Percentiles rank a stretch among this genome's conserved stretches.
Evolutionary conservation across 345 rosid species (phyloP).

Genomic region (Punica granatum): DNA sequence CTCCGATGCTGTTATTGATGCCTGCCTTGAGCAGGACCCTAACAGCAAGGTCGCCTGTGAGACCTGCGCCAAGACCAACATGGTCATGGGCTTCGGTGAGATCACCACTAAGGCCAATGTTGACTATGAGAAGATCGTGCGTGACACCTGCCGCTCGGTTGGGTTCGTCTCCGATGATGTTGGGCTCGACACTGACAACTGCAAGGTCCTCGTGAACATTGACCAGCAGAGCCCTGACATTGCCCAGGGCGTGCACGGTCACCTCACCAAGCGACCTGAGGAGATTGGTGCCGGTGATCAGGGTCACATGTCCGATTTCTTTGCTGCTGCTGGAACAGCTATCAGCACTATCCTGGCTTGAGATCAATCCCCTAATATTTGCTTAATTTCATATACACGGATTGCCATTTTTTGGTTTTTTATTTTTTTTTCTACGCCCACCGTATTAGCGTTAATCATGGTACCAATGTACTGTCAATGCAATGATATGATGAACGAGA

Average conservation of each 20-base stretch:
- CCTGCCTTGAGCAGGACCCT: slow-evolving; percentile 73
- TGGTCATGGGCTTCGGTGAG: slow-evolving; percentile 81
- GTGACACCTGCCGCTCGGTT: slow-evolving; percentile 56
- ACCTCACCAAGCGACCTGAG: slow-evolving; percentile 67
- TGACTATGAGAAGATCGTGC: slow-evolving; percentile 72
- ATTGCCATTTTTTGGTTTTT: background rate
- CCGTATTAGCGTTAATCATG: background rate
- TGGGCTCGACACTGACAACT: slow-evolving; percentile 65
- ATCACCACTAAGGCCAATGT: slow-evolving; percentile 70
- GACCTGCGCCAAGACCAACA: slow-evolving; percentile 77
- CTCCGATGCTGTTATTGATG: slow-evolving; percentile 73
- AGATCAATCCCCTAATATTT: background rate
- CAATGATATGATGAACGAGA: background rate
- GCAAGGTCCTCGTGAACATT: slow-evolving; percentile 71
- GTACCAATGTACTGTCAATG: too few species aligned
- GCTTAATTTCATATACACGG: background rate
- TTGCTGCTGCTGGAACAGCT: too few species aligned
- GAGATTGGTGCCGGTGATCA: slow-evolving; percentile 81
- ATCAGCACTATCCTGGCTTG: background rate
- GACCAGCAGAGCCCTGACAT: slow-evolving; percentile 82
- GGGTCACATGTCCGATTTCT: slow-evolving; percentile 43
- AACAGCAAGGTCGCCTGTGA: slow-evolving; percentile 83
- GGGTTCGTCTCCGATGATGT: slow-evolving; percentile 68
- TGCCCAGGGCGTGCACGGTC: slow-evolving; percentile 75
- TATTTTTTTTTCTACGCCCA: background rate